Evolutionary conservation across 192 early-diverging fungal genomes (phyloP).

Genomic region (Gaertneriomyces sp.): DNA sequence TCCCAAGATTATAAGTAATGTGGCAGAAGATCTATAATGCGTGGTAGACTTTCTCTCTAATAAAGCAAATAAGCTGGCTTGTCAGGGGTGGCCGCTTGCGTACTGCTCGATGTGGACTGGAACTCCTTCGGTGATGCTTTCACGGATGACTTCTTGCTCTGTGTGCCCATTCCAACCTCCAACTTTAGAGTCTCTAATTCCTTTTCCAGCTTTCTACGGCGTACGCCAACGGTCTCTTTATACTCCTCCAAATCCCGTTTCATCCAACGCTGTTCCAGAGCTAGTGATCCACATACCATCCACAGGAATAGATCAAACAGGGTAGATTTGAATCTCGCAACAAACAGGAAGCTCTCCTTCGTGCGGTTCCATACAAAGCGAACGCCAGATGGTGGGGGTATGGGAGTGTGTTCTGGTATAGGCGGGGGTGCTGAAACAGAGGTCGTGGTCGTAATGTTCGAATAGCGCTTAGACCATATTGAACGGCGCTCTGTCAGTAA

Average conservation of each 20-base stretch:
- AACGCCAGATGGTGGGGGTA: slow-evolving; percentile 4
- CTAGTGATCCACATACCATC: slow-evolving; percentile 27
- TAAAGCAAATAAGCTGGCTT: too few relatives aligned
- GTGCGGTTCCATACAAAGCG: slow-evolving; percentile 11
- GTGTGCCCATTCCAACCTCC: slow-evolving; percentile 5
- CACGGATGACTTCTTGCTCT: too few relatives aligned
- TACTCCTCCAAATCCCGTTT: slow-evolving; percentile 25
- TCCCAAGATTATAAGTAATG: too few relatives aligned
- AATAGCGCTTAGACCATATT: background rate
- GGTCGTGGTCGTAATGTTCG: background rate
- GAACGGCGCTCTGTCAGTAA: too few relatives aligned
- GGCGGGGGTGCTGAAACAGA: slow-evolving; percentile 15
- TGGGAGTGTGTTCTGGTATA: slow-evolving; percentile 17
- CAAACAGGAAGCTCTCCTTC: slow-evolving; percentile 7
- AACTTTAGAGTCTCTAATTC: slow-evolving; percentile 15
- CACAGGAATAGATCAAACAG: slow-evolving; percentile 24
- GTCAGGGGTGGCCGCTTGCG: too few relatives aligned
- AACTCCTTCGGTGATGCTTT: too few relatives aligned
- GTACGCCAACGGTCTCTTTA: slow-evolving; percentile 20
- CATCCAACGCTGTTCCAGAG: slow-evolving; percentile 26
- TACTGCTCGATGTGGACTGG: too few relatives aligned
- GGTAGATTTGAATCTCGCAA: slow-evolving; percentile 10
- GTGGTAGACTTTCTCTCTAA: too few relatives aligned
- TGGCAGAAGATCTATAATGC: too few relatives aligned
- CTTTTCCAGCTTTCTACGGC: slow-evolving; percentile 17